Evolutionary conservation across 2,329 filamentous ascomycete genomes (phyloP).

Genomic region (Pezicula neosporulosa): DNA sequence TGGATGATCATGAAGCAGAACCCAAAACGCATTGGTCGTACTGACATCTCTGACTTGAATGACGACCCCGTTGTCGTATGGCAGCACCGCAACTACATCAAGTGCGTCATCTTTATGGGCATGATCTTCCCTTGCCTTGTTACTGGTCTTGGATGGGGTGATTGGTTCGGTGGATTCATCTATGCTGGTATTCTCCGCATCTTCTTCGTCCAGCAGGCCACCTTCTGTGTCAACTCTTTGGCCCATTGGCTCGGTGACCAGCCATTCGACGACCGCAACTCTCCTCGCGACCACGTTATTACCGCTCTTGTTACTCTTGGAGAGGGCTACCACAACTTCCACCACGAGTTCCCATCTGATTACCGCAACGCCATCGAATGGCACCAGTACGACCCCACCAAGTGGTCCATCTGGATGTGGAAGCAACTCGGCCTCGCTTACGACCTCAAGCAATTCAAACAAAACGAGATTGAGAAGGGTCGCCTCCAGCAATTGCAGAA

Average conservation of each 20-base stretch:
- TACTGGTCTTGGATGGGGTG: conserved; percentile 75
- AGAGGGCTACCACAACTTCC: conserved; percentile 93
- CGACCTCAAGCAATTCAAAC: conserved; percentile 85
- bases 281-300: conserved; percentile 81
- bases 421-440: conserved; percentile 82
- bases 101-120: conserved; percentile 74
- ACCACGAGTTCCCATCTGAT: conserved; percentile 90
- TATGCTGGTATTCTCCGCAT: conserved; percentile 83
- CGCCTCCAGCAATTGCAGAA: conserved; percentile 86
- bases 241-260: conserved; percentile 91
- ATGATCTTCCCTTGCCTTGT: conserved; percentile 72
- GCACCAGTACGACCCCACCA: conserved; percentile 90
- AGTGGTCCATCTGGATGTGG: conserved; percentile 83
- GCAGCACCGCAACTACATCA: conserved; percentile 86
- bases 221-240: conserved; percentile 89
- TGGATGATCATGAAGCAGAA: conserved; percentile 97
- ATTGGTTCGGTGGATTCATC: conserved; percentile 78
- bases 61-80: conserved; percentile 81
- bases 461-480: conserved; percentile 91
- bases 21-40: conserved; percentile 82
- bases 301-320: conserved; percentile 82
- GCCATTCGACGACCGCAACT: conserved; percentile 91
- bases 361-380: conserved; percentile 90
- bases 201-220: conserved; percentile 88
- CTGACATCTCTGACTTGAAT: conserved; percentile 85